Conservation (phyloP, 495 filamentous ascomycete genomes). For the Aspergillus taichungensis region DNA sequence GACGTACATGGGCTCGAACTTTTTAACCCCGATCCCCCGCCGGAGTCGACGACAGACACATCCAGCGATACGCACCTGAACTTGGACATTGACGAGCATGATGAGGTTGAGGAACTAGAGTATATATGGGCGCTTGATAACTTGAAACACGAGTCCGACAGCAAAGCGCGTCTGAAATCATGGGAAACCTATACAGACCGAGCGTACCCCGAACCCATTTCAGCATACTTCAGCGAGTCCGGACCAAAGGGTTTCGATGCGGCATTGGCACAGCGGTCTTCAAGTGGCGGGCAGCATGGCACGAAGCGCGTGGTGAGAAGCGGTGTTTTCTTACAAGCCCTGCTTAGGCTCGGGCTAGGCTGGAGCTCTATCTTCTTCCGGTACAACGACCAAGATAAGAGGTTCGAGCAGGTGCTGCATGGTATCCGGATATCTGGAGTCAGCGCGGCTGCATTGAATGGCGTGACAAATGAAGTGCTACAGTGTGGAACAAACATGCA, state of each 20-base stretch:
- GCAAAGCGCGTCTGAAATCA: slow-evolving; percentile 42
- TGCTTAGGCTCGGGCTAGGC: slow-evolving; percentile 69
- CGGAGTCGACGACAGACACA: slow-evolving; percentile 20
- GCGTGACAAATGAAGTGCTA: slow-evolving; percentile 48
- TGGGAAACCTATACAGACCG: slow-evolving; percentile 63
- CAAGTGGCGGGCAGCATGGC: neutral
- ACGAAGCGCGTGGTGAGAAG: slow-evolving; percentile 22
- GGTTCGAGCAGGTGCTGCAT: slow-evolving; percentile 49
- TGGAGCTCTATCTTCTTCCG: slow-evolving; percentile 71
- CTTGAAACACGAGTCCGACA: slow-evolving; percentile 5
- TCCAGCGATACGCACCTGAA: slow-evolving; percentile 22
- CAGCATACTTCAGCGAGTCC: slow-evolving; percentile 69
- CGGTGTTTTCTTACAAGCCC: slow-evolving; percentile 47
- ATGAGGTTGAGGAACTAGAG: slow-evolving; percentile 20
- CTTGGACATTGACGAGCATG: slow-evolving; percentile 1
- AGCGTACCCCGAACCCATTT: slow-evolving; percentile 31
- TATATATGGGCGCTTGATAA: slow-evolving; percentile 48
- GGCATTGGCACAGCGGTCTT: slow-evolving; percentile 33
- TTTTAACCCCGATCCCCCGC: slow-evolving; percentile 6
- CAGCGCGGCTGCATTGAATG: slow-evolving; percentile 47
- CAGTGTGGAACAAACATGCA: slow-evolving; percentile 62
- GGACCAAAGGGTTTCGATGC: slow-evolving; percentile 68
- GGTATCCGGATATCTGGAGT: slow-evolving; percentile 60
- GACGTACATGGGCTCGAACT: slow-evolving; percentile 22
- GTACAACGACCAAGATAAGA: slow-evolving; percentile 48